phyloP scores from a whole-genome alignment of 2,329 filamentous ascomycete genomes.

The Sphaerulina populicola region DNA sequence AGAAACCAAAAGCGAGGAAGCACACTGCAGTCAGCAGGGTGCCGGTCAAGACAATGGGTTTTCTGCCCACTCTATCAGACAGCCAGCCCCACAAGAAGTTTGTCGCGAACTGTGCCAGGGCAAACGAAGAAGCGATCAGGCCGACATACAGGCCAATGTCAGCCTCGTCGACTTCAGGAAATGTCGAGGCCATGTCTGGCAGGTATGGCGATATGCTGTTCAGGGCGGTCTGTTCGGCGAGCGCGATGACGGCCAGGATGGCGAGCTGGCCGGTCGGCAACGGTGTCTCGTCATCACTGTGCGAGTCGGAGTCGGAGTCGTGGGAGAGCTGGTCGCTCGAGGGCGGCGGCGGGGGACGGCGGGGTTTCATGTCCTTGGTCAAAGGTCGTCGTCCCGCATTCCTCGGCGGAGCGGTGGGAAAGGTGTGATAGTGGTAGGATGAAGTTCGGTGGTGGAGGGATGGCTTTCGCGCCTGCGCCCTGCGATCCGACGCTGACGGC shows the following conservation, averaged over 20 bases:
- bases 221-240: conserved; percentile 90
- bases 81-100: conserved; percentile 88
- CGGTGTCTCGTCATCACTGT: conserved; percentile 56
- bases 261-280: conserved; percentile 75
- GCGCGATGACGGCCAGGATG: conserved; percentile 76
- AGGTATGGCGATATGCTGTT: conserved; percentile 96
- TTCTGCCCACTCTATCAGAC: conserved; percentile 69
- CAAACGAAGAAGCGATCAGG: conserved; percentile 81
- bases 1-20: conserved; percentile 83
- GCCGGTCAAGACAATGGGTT: conserved; percentile 72
- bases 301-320: conserved; percentile 14
- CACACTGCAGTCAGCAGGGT: conserved; percentile 74
- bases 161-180: conserved; percentile 64
- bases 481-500: conserved; percentile 7
- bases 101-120: conserved; percentile 81
- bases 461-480: conserved; percentile 7
- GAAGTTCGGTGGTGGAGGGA: conserved; percentile 39
- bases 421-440: conserved; percentile 69
- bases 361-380: conserved; percentile 17
- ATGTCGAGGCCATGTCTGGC: conserved; percentile 80
- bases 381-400: conserved; percentile 50
- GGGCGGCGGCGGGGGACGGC: conserved; percentile 10
- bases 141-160: conserved; percentile 83
- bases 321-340: conserved; percentile 9
- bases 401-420: conserved; percentile 65